Percentiles rank a stretch among this genome's conserved stretches.
These are phyloP conservation scores for Penicillium roqueforti DNA, from an alignment of 495 filamentous ascomycete species.

Conservation along the genomic window DNA sequence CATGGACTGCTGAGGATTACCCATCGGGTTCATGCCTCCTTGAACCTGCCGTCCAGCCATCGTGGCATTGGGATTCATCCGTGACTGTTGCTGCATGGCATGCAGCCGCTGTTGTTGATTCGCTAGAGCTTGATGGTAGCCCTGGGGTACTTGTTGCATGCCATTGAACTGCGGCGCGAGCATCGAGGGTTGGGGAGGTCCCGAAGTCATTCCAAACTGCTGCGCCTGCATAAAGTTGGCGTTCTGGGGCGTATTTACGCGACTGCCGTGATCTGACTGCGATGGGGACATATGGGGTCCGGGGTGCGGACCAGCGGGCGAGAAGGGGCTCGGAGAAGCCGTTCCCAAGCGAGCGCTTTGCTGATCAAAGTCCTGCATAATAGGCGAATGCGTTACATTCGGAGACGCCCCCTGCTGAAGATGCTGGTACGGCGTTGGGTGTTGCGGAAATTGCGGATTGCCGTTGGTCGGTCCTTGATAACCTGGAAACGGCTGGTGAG, in stretches of 20 bases:
- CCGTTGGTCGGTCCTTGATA: constrained; percentile 59
- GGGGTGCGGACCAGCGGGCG: constrained; percentile 72
- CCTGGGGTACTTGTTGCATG: constrained; percentile 44
- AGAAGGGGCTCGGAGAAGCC: constrained; percentile 87
- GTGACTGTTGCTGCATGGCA: constrained; percentile 55
- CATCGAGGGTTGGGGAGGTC: constrained; percentile 43
- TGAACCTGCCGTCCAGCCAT: constrained; percentile 40
- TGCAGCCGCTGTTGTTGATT: constrained; percentile 48
- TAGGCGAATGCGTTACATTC: constrained; percentile 86
- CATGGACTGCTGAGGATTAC: constrained; percentile 46
- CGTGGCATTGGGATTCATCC: constrained; percentile 56
- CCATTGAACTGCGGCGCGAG: constrained; percentile 37
- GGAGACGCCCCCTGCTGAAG: constrained; percentile 76
- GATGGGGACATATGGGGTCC: constrained; percentile 73
- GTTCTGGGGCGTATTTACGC: constrained; percentile 72
- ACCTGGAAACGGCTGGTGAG: constrained; percentile 67
- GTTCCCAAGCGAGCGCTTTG: constrained; percentile 78
- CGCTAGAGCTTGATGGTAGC: constrained; percentile 49
- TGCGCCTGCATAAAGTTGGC: constrained; percentile 50
- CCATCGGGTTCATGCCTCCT: constrained; percentile 42
- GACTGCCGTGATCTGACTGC: constrained; percentile 69
- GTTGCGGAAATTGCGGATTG: constrained; percentile 45
- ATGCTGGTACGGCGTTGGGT: constrained; percentile 71
- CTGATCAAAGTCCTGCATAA: constrained; percentile 67
- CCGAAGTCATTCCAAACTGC: constrained; percentile 37